Evolutionary conservation across 1,284 basidiomycete species (phyloP).

Genomic region (Ustilago sp.): DNA sequence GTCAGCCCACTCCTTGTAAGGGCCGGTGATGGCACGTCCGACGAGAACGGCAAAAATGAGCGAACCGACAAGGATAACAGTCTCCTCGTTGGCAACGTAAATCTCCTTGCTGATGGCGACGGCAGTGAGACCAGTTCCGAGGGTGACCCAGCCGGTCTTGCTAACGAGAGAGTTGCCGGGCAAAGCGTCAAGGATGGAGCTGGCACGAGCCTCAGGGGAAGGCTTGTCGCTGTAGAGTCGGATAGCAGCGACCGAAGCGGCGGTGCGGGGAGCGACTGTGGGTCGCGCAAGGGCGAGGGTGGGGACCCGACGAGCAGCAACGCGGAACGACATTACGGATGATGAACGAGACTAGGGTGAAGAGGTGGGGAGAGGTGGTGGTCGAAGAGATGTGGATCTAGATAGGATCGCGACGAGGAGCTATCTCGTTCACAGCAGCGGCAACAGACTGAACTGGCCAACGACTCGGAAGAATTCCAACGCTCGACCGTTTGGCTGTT

Average conservation of each 20-base stretch:
- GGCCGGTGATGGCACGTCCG: conserved; percentile 81
- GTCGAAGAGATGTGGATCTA: conserved; percentile 9
- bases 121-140: conserved; percentile 89
- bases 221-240: conserved; percentile 68
- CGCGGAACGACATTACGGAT: conserved; percentile 47
- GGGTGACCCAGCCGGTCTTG: conserved; percentile 89
- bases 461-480: conserved; percentile 11
- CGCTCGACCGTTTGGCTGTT: neutral
- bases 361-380: conserved; percentile 19
- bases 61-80: conserved; percentile 77
- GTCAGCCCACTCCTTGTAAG: conserved; percentile 90
- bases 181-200: conserved; percentile 89
- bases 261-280: conserved; percentile 36
- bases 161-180: conserved; percentile 92
- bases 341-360: conserved; percentile 16
- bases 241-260: conserved; percentile 50
- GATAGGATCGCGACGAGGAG: conserved; percentile 23
- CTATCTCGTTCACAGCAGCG: neutral
- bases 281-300: conserved; percentile 54
- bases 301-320: conserved; percentile 46
- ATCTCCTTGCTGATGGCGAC: conserved; percentile 97
- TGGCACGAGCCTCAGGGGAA: conserved; percentile 84
- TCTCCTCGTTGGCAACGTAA: conserved; percentile 90
- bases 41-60: conserved; percentile 85
- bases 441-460: conserved; percentile 1